Evolutionary conservation across 2,329 filamentous ascomycete species (phyloP), one percentile per base, ranked within the genome.

Genomic region (Corinectria fuckeliana): DNA sequence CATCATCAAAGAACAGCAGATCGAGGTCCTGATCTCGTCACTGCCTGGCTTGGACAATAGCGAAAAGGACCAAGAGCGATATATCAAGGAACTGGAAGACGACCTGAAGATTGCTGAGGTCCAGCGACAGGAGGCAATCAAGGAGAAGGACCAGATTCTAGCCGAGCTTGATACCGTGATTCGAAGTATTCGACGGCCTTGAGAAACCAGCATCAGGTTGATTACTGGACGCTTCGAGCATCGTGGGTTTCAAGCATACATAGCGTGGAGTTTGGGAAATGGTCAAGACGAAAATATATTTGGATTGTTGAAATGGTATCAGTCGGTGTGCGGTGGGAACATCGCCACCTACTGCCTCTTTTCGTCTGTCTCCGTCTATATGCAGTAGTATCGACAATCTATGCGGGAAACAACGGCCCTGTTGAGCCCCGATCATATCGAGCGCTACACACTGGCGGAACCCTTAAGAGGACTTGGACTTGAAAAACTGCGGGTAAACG

Each of bases 401-500:
- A 3, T n/a, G 26, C n/a, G 20, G 7, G 47, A 39, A 20, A 36
- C 21, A 20, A 42, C 20, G 16, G 20, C 32, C 16, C 4, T 25
- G 25, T 13, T 23, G 21, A 25, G 34, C 3, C 10, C 36, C 28
- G 3, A n/a, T 25, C 39, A 47, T 50, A 10, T 26, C 45, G 28
- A 32, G 9, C 4, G 11, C 5, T 47, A 38, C 36, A 8, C 11
- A 32, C 20, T 4, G 6, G 18, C 11, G n/a, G 5, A 36, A 18
- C 23, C 5, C 36, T 48, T 51, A 65, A 18, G 47, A 25, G 4
- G 68, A 69, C 16, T 64, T 68, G 5, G 78, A 78, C 75, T 91
- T 95, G 82, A 99, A 97, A 62, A 97, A 87, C 57, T 96, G 88
- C 0, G 95, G 93, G 66, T 94, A 98, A 10, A 91, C 76, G 0